Evolutionary conservation across 306 rosid genomes (phyloP).

Genomic region (Luffa aegyptiaca): DNA sequence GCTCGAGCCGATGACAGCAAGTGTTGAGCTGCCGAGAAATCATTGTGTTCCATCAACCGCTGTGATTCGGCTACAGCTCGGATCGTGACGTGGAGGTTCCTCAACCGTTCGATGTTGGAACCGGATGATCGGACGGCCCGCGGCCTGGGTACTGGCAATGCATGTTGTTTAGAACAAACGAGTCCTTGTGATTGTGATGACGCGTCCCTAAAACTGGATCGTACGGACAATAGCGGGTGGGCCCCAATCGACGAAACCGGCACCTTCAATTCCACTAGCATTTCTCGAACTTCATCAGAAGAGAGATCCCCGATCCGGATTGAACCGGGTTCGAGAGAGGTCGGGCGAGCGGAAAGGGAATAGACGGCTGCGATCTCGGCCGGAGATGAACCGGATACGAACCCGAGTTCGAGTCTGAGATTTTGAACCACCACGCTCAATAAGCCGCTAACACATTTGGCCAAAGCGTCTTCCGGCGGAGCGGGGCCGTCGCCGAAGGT

Average conservation of each 20-base stretch:
- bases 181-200: constrained; percentile 37
- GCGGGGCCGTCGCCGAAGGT: constrained; percentile 22
- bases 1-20: constrained; percentile 72
- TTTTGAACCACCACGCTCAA: constrained; percentile 58
- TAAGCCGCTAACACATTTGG: constrained; percentile 32
- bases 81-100: constrained; percentile 59
- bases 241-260: constrained; percentile 44
- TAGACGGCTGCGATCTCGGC: constrained; percentile 65
- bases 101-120: constrained; percentile 36
- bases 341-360: constrained; percentile 44
- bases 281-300: constrained; percentile 65
- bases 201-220: constrained; percentile 47
- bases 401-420: constrained; percentile 49
- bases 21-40: constrained; percentile 50
- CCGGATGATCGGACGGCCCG: constrained; percentile 55
- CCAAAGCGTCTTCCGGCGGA: constrained; percentile 32
- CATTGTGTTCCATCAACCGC: constrained; percentile 40
- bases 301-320: constrained; percentile 41
- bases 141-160: constrained; percentile 49
- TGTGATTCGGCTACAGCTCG: constrained; percentile 76
- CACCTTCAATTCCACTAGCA: constrained; percentile 60
- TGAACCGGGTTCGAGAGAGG: constrained; percentile 27
- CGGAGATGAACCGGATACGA: constrained; percentile 37
- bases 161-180: constrained; percentile 37
- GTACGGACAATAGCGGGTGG: constrained; percentile 56